Base-by-base conservation (phyloP, 2,329 filamentous ascomycete genomes). In the Oidium heveae region DNA sequence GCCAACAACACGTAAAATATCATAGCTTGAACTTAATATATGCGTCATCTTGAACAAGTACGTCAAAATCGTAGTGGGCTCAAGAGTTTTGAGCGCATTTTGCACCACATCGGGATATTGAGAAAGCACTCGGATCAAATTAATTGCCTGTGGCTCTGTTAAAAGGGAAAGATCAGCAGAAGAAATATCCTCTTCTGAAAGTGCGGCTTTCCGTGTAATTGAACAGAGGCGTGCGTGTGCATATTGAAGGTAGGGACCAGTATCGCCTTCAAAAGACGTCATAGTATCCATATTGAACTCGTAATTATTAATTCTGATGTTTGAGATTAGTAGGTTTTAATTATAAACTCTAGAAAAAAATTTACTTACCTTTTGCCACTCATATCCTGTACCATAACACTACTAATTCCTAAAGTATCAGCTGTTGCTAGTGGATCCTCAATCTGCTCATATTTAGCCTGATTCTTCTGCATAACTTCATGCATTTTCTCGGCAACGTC, bases 301-400 rank as follows among this genome's bases (percentile, higher is more conserved):
- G 64, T 79, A 80, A 67, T 79, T 78, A 67, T 78, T 78, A 66
- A 78, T 75, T 63, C 77, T 74, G 55, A 41, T 46, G 12, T 10
- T 9, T 10, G 2, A 44, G 4, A 32, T 58, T 49, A 58, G 54
- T 54, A 53, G 36, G 16, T 12, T 33, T 18, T 37, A 53, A 6
- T 8, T 37, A 20, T 44, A 4, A 13, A 13, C 36, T n/a, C 12
- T 39, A 2, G 12, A n/a, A 20, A 28, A 24, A 3, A 24, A 46
- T 28, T 16, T 1, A 63, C 74, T 59, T 68, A 82, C 81, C 85
- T 78, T 77, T 95, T 96, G 66, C 89, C 91, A 60, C 78, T 84
- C 86, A 96, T 94, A 65, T 96, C 91, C 69, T 96, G 89, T 20
- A 94, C 86, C 87, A 96, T 96, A 65, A 96, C 89, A 64, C 84